A percentile compares a stretch with the other conserved stretches of the same genome.
These are phyloP conservation scores for Cyberlindnera mississippiensis DNA, from an alignment of 805 yeast genomes.

Conservation along the genomic window DNA sequence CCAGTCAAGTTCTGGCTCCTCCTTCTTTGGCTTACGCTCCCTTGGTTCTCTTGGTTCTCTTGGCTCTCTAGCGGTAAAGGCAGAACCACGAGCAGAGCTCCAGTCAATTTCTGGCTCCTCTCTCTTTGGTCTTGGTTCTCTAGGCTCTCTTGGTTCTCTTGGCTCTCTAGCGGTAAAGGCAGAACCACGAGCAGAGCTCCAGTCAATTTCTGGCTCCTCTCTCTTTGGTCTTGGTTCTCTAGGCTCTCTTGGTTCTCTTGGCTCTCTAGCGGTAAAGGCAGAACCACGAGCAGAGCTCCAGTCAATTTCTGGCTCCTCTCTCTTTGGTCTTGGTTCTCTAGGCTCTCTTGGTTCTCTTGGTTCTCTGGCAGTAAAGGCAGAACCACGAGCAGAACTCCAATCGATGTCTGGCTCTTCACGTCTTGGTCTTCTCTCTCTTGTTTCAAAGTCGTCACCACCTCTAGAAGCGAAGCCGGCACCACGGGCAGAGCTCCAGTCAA, in stretches of 20 bases:
- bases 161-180: constrained; percentile 27
- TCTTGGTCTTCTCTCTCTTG: constrained; percentile 29
- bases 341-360: constrained; percentile 30
- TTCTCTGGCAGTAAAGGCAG: constrained; percentile 25
- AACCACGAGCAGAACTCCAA: constrained; percentile 40
- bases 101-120: constrained; percentile 43
- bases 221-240: constrained; percentile 34
- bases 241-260: constrained; percentile 25
- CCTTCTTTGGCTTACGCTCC: constrained; percentile 36
- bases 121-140: constrained; percentile 28
- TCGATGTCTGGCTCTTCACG: constrained; percentile 46
- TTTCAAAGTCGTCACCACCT: constrained; percentile 23
- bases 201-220: constrained; percentile 57
- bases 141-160: constrained; percentile 28
- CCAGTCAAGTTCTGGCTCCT: constrained; percentile 51
- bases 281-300: constrained; percentile 37
- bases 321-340: constrained; percentile 36
- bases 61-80: constrained; percentile 23
- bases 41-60: constrained; percentile 32
- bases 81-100: constrained; percentile 37
- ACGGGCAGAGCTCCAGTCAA: constrained; percentile 46
- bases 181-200: constrained; percentile 42
- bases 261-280: constrained; percentile 28
- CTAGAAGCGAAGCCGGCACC: constrained; percentile 26
- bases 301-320: constrained; percentile 55